Conservation (phyloP, 331 rosid genomes). For the Telfairia occidentalis region DNA sequence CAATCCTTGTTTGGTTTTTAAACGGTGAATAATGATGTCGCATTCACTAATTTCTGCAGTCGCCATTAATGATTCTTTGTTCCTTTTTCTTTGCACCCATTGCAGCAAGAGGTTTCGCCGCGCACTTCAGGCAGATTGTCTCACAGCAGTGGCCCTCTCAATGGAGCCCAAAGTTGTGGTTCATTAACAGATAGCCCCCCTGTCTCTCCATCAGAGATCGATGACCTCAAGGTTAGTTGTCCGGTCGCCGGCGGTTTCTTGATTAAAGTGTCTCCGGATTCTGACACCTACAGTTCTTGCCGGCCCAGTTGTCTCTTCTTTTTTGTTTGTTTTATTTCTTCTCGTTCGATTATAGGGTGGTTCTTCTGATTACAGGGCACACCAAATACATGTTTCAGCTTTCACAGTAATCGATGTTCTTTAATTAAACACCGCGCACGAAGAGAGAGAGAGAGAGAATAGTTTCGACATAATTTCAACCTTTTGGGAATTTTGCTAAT, state of each 20-base stretch:
- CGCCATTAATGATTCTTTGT: not conserved
- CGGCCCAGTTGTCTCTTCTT: not conserved
- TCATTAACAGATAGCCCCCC: constrained; percentile 88
- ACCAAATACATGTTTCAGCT: constrained; percentile 12
- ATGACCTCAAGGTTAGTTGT: constrained; percentile 61
- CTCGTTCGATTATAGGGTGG: not conserved
- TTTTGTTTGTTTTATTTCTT: not conserved
- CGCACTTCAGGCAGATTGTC: constrained; percentile 90
- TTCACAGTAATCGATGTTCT: constrained; percentile 11
- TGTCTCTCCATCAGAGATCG: constrained; percentile 80
- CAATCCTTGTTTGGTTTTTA: no score
- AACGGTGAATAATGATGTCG: not conserved
- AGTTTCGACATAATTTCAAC: not conserved
- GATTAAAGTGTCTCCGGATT: not conserved
- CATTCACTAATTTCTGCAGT: not conserved
- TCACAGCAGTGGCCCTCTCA: constrained; percentile 95
- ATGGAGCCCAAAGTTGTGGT: constrained; percentile 63
- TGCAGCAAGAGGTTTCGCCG: constrained; percentile 83
- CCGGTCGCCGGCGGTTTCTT: not conserved
- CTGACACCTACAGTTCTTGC: constrained; percentile 4
- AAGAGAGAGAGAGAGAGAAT: not conserved
- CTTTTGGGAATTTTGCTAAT: not conserved
- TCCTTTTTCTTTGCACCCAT: not conserved
- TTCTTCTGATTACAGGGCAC: not conserved
- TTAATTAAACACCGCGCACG: not conserved